These are phyloP conservation scores for Actinomucor elegans DNA, from an alignment of 371 early-diverging fungal genomes.

Conservation along the genomic window DNA sequence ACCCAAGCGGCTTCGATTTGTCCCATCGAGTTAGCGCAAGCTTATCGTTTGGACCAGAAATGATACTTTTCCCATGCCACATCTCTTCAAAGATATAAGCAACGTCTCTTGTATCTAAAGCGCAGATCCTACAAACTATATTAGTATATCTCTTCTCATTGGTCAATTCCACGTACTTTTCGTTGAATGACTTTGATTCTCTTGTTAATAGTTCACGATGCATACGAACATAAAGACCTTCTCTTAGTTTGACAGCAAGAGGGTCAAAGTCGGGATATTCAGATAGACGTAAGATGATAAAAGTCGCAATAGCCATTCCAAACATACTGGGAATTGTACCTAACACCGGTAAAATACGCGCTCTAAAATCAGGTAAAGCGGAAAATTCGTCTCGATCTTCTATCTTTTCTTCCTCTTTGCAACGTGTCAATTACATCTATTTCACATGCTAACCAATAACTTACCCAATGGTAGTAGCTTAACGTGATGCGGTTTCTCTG, in stretches of 20 bases:
- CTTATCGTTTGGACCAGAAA: conserved; percentile 77
- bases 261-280: conserved; percentile 75
- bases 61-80: conserved; percentile 79
- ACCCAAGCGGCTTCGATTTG: conserved; percentile 55
- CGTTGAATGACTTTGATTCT: conserved; percentile 53
- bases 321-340: conserved; percentile 93
- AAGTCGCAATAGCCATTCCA: conserved; percentile 89
- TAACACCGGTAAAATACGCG: conserved; percentile 85
- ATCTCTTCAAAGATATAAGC: conserved; percentile 89
- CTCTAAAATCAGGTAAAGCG: conserved; percentile 85
- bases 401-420: conserved; percentile 72
- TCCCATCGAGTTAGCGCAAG: conserved; percentile 82
- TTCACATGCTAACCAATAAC: background rate
- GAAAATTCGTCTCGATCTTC: conserved; percentile 87
- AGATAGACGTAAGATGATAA: conserved; percentile 79
- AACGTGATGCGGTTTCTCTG: conserved; percentile 84
- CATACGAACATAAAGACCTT: conserved; percentile 69
- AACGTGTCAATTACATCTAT: background rate
- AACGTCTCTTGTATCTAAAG: conserved; percentile 70
- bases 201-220: conserved; percentile 72
- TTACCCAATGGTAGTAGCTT: conserved; percentile 73
- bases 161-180: too few species aligned
- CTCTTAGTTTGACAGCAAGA: conserved; percentile 78
- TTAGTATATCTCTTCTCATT: too few species aligned
- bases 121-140: conserved; percentile 35